Evolutionary conservation across 73 alveolate genomes (phyloP).

Genomic region (Durusdinium trenchii): DNA sequence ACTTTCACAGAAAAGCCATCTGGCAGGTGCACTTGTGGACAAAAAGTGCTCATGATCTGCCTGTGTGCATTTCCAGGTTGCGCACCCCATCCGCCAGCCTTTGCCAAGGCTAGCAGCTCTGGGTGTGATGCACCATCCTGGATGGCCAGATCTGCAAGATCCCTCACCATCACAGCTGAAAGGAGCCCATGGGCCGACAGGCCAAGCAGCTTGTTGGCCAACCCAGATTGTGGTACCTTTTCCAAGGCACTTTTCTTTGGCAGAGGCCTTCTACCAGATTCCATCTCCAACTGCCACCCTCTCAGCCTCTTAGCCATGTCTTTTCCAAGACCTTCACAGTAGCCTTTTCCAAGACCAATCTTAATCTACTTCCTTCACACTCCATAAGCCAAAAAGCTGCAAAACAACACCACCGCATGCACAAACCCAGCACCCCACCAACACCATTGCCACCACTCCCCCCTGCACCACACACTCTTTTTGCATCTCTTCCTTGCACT

Average conservation of each 20-base stretch:
- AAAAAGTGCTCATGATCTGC: neutral
- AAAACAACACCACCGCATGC: no score
- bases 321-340: no score
- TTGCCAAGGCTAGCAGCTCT: neutral
- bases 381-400: no score
- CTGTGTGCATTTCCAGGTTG: neutral
- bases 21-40: neutral
- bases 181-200: constrained; percentile 7
- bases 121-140: constrained; percentile 4
- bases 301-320: constrained; percentile 22
- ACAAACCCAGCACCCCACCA: no score
- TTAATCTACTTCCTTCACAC: no score
- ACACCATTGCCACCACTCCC: no score
- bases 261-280: neutral
- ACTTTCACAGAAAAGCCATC: neutral
- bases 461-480: no score
- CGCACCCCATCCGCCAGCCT: neutral
- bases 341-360: no score
- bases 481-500: no score
- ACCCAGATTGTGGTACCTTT: constrained; percentile 11
- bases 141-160: constrained; percentile 11
- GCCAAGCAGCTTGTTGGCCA: constrained; percentile 14
- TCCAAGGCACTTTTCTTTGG: neutral
- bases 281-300: constrained; percentile 12
- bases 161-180: neutral